phyloP scores from a whole-genome alignment of 208 protist species.

The Endotrypanum monterogeii region DNA sequence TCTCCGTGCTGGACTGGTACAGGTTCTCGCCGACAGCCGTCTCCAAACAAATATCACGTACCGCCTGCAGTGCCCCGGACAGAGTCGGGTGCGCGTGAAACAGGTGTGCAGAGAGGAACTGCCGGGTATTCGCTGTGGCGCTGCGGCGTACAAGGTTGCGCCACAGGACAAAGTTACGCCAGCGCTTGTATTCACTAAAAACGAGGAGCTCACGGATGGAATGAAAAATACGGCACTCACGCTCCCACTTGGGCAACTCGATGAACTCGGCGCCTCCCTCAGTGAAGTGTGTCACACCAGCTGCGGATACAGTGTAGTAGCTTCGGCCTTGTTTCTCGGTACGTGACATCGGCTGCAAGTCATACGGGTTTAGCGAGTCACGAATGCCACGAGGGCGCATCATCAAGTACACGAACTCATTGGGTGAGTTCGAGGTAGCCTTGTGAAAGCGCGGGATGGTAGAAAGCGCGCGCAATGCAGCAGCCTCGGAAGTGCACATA shows the following conservation, averaged over 20 bases:
- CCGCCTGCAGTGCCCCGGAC: slow-evolving; percentile 72
- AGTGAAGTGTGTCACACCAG: slow-evolving; percentile 95
- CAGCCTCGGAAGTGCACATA: slow-evolving; percentile 10
- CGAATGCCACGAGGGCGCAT: slow-evolving; percentile 82
- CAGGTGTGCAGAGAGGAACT: slow-evolving; percentile 82
- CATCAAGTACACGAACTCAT: slow-evolving; percentile 91
- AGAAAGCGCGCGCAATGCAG: slow-evolving; percentile 21
- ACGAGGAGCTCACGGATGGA: slow-evolving; percentile 89
- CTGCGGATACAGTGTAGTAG: slow-evolving; percentile 94
- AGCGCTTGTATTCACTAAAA: slow-evolving; percentile 93
- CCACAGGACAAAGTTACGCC: slow-evolving; percentile 95
- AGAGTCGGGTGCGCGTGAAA: slow-evolving; percentile 92
- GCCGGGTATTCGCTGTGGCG: slow-evolving; percentile 75
- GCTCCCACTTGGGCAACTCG: slow-evolving; percentile 92
- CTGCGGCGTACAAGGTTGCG: slow-evolving; percentile 87
- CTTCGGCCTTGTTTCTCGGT: slow-evolving; percentile 71
- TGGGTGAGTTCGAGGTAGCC: slow-evolving; percentile 78
- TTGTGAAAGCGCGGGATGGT: slow-evolving; percentile 80
- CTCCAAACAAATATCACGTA: slow-evolving; percentile 85
- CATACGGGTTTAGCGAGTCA: slow-evolving; percentile 93
- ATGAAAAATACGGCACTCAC: slow-evolving; percentile 91
- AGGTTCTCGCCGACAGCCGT: slow-evolving; percentile 63
- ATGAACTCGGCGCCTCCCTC: slow-evolving; percentile 92
- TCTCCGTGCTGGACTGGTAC: slow-evolving; percentile 74
- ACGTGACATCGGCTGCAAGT: slow-evolving; percentile 93